Percentiles rank a stretch among this genome's conserved stretches.
These are phyloP conservation scores for Neurospora sp. DNA, from an alignment of 495 filamentous ascomycete genomes.

Conservation along the genomic window DNA sequence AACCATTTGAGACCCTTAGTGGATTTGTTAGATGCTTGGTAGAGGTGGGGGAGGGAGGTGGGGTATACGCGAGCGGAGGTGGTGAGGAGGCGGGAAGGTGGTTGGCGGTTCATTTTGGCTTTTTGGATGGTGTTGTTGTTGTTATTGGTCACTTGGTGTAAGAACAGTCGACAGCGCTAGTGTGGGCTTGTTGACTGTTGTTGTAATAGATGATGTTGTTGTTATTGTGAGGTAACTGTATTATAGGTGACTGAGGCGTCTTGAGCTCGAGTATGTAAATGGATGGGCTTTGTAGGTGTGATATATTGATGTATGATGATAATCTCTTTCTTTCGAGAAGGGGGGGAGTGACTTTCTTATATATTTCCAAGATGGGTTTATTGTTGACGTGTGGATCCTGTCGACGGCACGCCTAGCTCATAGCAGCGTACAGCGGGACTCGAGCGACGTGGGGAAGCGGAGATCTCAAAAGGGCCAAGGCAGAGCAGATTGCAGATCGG, in stretches of 20 bases:
- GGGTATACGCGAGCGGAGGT: constrained; percentile 35
- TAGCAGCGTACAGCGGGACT: neutral
- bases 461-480: neutral
- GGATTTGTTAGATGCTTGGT: constrained; percentile 15
- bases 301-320: neutral
- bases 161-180: neutral
- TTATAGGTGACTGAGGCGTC: neutral
- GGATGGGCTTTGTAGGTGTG: neutral
- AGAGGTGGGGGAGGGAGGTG: constrained; percentile 29
- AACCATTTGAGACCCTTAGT: constrained; percentile 29
- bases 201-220: neutral
- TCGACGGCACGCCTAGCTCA: neutral
- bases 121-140: neutral
- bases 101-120: constrained; percentile 19
- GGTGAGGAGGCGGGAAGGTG: constrained; percentile 22
- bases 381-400: neutral
- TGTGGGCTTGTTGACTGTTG: neutral
- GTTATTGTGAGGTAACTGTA: neutral
- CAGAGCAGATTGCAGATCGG: neutral
- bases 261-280: neutral
- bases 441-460: neutral
- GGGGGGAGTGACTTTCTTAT: neutral
- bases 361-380: neutral
- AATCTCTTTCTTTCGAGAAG: neutral
- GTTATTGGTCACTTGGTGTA: neutral